These are phyloP conservation scores for Sclerotinia subarctica DNA, from an alignment of 2,329 filamentous ascomycete genomes.

Conservation along the genomic window DNA sequence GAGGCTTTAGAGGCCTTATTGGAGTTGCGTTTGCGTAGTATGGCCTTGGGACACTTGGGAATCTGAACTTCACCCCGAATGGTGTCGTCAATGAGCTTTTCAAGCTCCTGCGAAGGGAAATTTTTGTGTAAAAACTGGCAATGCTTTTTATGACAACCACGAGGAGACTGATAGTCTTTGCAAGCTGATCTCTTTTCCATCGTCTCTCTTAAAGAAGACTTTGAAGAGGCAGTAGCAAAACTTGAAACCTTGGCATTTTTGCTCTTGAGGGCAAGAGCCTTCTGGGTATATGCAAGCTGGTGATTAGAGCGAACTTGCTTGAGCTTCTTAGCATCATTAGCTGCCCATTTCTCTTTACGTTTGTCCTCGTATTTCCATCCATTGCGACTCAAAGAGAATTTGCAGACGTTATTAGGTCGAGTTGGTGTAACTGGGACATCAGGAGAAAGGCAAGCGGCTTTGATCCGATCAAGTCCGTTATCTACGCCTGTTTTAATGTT, in stretches of 20 bases:
- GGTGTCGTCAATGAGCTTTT: constrained; percentile 5
- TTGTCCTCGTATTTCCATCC: background rate
- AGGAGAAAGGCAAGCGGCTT: no score
- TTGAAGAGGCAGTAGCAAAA: background rate
- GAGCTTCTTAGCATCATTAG: background rate
- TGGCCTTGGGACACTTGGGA: background rate
- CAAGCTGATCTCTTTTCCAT: background rate
- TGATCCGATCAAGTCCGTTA: no score
- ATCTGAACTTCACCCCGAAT: background rate
- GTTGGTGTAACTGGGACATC: background rate
- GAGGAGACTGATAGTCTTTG: background rate
- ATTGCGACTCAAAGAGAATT: background rate
- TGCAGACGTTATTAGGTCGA: background rate
- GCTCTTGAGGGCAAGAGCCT: background rate
- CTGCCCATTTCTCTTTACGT: background rate
- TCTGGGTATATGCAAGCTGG: background rate
- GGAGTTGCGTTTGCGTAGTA: background rate
- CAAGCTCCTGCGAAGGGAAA: background rate
- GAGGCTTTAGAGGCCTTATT: background rate
- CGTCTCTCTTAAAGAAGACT: background rate
- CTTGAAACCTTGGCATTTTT: background rate
- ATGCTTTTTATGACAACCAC: background rate
- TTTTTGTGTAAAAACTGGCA: background rate
- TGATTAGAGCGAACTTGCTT: background rate
- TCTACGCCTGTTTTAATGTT: no score